Conservation (phyloP, 192 early-diverging fungal genomes). For the Coemansia sp. region DNA sequence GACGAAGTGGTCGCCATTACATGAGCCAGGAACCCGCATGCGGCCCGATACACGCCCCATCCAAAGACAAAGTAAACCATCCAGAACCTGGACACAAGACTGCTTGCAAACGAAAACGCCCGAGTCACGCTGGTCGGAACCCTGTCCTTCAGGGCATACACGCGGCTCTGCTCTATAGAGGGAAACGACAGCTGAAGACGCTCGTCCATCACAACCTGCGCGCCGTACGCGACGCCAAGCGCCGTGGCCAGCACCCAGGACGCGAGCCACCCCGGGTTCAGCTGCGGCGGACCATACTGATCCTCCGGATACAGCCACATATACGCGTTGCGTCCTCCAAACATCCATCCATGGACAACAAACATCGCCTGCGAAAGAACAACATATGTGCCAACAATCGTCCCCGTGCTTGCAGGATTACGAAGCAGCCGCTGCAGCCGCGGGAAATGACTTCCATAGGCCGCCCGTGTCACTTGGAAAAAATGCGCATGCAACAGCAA, state of each 20-base stretch:
- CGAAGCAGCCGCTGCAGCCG: conserved; percentile 47
- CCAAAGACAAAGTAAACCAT: conserved; percentile 41
- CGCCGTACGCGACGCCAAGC: conserved; percentile 27
- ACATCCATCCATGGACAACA: conserved; percentile 28
- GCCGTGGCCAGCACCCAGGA: conserved; percentile 27
- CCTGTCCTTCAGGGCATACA: conserved; percentile 43
- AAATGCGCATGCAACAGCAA: conserved; percentile 27
- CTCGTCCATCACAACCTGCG: conserved; percentile 30
- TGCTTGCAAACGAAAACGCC: conserved; percentile 27
- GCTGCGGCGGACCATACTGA: conserved; percentile 44
- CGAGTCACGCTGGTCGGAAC: conserved; percentile 32
- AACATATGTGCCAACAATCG: conserved; percentile 15
- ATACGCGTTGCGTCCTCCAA: conserved; percentile 21
- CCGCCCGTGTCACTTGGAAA: conserved; percentile 36
- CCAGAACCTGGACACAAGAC: conserved; percentile 37
- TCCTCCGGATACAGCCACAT: conserved; percentile 53
- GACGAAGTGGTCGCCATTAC: conserved; percentile 33
- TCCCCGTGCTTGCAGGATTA: conserved; percentile 19
- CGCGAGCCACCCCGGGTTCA: conserved; percentile 47
- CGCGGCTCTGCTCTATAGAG: conserved; percentile 42
- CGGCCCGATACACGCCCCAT: conserved; percentile 41
- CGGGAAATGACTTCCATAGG: conserved; percentile 42
- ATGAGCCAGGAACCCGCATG: conserved; percentile 27
- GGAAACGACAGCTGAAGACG: conserved; percentile 50
- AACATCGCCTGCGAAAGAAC: conserved; percentile 25